Conservation (phyloP, 2,329 filamentous ascomycete genomes). For the Cladosporium sp. region DNA sequence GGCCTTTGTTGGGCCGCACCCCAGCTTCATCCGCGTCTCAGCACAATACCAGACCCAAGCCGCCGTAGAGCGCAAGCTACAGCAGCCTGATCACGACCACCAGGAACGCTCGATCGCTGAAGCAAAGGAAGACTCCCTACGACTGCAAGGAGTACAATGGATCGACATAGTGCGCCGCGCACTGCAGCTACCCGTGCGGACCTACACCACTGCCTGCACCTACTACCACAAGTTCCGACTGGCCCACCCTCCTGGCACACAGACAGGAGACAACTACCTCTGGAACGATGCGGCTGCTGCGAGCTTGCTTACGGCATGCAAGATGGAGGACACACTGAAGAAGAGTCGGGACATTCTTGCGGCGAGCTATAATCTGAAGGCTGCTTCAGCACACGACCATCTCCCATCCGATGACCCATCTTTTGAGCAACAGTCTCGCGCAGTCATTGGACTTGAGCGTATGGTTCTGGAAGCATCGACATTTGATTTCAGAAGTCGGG, state of each 20-base stretch:
- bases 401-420: slow-evolving; percentile 75
- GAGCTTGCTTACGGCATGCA: slow-evolving; percentile 87
- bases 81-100: slow-evolving; percentile 51
- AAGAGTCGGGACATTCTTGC: slow-evolving; percentile 92
- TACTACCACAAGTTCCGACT: slow-evolving; percentile 95
- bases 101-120: slow-evolving; percentile 49
- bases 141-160: slow-evolving; percentile 81
- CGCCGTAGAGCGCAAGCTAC: slow-evolving; percentile 67
- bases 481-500: slow-evolving; percentile 88
- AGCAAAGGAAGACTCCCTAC: slow-evolving; percentile 72
- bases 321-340: slow-evolving; percentile 96
- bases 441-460: slow-evolving; percentile 84
- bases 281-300: slow-evolving; percentile 82
- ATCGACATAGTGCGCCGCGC: slow-evolving; percentile 79
- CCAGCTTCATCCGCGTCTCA: slow-evolving; percentile 60
- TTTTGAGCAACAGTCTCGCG: slow-evolving; percentile 74
- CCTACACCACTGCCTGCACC: slow-evolving; percentile 83
- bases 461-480: slow-evolving; percentile 88
- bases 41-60: slow-evolving; percentile 80
- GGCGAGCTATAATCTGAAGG: slow-evolving; percentile 81
- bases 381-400: slow-evolving; percentile 57
- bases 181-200: slow-evolving; percentile 82
- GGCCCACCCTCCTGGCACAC: slow-evolving; percentile 54
- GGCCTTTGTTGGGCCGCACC: slow-evolving; percentile 48
- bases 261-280: slow-evolving; percentile 67